Evolutionary conservation across 441 rosid genomes (phyloP).

Genomic region (California macrophylla): DNA sequence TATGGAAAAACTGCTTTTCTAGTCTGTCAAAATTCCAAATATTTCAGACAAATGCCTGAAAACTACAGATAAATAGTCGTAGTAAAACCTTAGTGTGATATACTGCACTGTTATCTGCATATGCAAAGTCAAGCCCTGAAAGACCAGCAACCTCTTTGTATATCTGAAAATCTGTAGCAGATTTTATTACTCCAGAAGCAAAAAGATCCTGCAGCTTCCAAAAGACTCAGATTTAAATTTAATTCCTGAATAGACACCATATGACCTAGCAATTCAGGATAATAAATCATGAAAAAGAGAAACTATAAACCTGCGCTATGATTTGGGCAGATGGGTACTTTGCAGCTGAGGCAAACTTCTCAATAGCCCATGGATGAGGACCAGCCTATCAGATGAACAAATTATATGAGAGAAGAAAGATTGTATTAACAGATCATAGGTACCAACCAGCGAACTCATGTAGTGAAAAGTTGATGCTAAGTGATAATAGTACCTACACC

Average conservation of each 20-base stretch:
- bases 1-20: background rate
- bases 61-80: constrained; percentile 8
- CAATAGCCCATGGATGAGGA: constrained; percentile 80
- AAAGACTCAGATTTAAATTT: constrained; percentile 14
- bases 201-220: constrained; percentile 69
- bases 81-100: constrained; percentile 82
- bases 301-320: constrained; percentile 53
- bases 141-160: constrained; percentile 84
- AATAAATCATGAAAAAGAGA: constrained; percentile 1
- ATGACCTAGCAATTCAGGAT: background rate
- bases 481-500: background rate
- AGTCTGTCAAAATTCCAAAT: background rate
- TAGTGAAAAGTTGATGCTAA: background rate
- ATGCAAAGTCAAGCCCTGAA: constrained; percentile 97
- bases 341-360: constrained; percentile 67
- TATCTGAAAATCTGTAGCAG: constrained; percentile 89
- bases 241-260: constrained; percentile 21
- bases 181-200: constrained; percentile 61
- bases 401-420: constrained; percentile 13
- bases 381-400: constrained; percentile 52
- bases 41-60: background rate
- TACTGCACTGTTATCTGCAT: constrained; percentile 65
- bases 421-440: constrained; percentile 3
- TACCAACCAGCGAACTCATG: constrained; percentile 8
- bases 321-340: constrained; percentile 81